These are phyloP conservation scores for Hibiscus mutabilis DNA, from an alignment of 345 rosid species.

Conservation along the genomic window DNA sequence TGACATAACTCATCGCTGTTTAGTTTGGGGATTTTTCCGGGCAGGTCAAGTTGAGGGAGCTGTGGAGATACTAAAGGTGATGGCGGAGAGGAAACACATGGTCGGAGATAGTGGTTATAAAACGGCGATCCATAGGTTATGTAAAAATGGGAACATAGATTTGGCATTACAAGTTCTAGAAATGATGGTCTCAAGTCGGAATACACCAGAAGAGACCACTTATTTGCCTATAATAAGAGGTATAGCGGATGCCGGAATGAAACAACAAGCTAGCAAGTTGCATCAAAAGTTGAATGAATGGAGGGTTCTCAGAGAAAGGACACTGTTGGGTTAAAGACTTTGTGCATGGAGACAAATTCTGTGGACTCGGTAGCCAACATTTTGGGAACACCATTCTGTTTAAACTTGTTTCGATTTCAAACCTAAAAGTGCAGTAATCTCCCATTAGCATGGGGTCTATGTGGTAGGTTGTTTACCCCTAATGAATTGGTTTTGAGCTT, in stretches of 20 bases:
- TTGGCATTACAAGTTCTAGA: constrained; percentile 61
- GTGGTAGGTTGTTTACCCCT: not conserved
- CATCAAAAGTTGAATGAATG: constrained; percentile 36
- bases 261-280: constrained; percentile 50
- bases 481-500: not conserved
- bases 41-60: constrained; percentile 48
- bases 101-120: constrained; percentile 42
- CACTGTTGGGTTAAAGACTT: constrained; percentile 1
- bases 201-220: constrained; percentile 42
- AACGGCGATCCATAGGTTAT: constrained; percentile 48
- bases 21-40: constrained; percentile 62
- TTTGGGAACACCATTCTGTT: not conserved
- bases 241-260: constrained; percentile 58
- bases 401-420: not conserved
- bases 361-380: not conserved
- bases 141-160: constrained; percentile 50
- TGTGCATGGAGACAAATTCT: not conserved
- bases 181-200: constrained; percentile 48
- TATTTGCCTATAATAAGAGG: constrained; percentile 39
- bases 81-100: constrained; percentile 39
- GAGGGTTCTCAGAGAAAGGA: constrained; percentile 28
- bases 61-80: constrained; percentile 46
- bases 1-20: constrained; percentile 59
- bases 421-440: not conserved
- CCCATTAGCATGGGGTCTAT: not conserved